phyloP scores from a whole-genome alignment of 2,329 filamentous ascomycete species.

The Neurospora sp. region DNA sequence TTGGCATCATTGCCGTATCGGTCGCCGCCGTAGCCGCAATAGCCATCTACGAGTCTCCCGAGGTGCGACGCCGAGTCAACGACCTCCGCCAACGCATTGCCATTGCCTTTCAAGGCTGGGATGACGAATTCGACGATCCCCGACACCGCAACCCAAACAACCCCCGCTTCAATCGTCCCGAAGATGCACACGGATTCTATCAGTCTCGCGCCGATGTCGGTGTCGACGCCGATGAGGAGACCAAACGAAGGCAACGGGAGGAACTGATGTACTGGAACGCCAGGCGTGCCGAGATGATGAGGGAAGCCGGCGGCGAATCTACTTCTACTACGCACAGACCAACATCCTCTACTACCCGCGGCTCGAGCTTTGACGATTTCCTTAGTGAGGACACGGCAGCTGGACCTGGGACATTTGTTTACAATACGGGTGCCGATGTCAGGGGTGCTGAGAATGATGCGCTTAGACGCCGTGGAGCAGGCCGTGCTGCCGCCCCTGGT shows the following conservation, averaged over 20 bases:
- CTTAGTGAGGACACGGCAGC: slow-evolving; percentile 39
- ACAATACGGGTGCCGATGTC: slow-evolving; percentile 44
- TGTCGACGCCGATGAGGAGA: slow-evolving; percentile 54
- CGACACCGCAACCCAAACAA: slow-evolving; percentile 27
- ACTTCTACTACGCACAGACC: slow-evolving; percentile 6
- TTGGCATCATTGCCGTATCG: slow-evolving; percentile 47
- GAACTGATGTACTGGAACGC: slow-evolving; percentile 59
- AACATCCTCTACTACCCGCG: slow-evolving; percentile 11
- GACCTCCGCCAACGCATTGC: slow-evolving; percentile 53
- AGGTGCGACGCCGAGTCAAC: slow-evolving; percentile 51
- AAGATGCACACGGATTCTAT: slow-evolving; percentile 56
- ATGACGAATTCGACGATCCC: slow-evolving; percentile 39
- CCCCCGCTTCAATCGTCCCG: slow-evolving; percentile 54
- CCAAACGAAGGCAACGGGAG: slow-evolving; percentile 50
- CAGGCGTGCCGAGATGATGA: slow-evolving; percentile 39
- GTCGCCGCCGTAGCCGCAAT: slow-evolving; percentile 49
- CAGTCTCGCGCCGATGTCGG: slow-evolving; percentile 36
- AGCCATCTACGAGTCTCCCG: slow-evolving; percentile 54
- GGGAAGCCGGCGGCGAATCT: slow-evolving; percentile 21
- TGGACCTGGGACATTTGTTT: slow-evolving; percentile 47
- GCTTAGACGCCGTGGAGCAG: slow-evolving; percentile 35
- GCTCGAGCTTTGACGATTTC: slow-evolving; percentile 50
- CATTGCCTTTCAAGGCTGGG: slow-evolving; percentile 48
- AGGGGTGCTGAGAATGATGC: slow-evolving; percentile 31
- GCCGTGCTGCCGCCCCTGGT: slow-evolving; percentile 18